Percentiles rank a stretch among this genome's conserved stretches.
Conservation (phyloP, 2,329 filamentous ascomycete species). For the Xylaria sp. region DNA sequence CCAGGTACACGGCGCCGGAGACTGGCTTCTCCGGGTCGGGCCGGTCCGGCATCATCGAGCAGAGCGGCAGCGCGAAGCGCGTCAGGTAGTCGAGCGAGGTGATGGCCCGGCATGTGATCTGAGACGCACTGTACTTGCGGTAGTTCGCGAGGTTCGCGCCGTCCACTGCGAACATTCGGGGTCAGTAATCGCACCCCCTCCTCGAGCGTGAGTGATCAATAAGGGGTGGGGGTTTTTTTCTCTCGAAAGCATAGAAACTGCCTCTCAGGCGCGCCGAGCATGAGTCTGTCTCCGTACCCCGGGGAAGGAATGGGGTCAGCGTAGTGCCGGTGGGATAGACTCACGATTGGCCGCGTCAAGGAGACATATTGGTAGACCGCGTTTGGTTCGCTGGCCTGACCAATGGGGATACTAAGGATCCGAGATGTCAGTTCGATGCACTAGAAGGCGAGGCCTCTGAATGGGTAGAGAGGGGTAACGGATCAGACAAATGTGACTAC, state of each 20-base stretch:
- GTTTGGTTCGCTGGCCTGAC: conserved; percentile 30
- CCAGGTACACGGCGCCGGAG: conserved; percentile 23
- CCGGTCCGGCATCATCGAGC: conserved; percentile 22
- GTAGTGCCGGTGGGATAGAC: neutral
- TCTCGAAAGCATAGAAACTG: neutral
- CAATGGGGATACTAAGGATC: conserved; percentile 30
- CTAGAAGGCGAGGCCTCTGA: neutral
- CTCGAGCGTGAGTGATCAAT: too few species aligned
- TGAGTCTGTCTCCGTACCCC: neutral
- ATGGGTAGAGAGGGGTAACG: neutral
- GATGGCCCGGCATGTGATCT: conserved; percentile 24
- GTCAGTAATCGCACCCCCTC: conserved; percentile 13
- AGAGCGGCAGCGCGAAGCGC: conserved; percentile 32
- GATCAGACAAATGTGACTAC: neutral
- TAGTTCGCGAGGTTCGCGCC: conserved; percentile 23
- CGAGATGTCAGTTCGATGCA: neutral
- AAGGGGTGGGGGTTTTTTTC: too few species aligned
- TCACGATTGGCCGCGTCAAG: conserved; percentile 24
- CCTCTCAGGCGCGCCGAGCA: too few species aligned
- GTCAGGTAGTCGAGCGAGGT: conserved; percentile 29
- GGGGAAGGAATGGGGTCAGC: neutral
- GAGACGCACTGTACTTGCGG: conserved; percentile 7
- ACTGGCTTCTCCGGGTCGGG: conserved; percentile 19
- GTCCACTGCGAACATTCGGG: conserved; percentile 19
- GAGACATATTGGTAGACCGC: conserved; percentile 28